Evolutionary conservation across 1,284 basidiomycete genomes (phyloP).

Genomic region (Pascua sp.): DNA sequence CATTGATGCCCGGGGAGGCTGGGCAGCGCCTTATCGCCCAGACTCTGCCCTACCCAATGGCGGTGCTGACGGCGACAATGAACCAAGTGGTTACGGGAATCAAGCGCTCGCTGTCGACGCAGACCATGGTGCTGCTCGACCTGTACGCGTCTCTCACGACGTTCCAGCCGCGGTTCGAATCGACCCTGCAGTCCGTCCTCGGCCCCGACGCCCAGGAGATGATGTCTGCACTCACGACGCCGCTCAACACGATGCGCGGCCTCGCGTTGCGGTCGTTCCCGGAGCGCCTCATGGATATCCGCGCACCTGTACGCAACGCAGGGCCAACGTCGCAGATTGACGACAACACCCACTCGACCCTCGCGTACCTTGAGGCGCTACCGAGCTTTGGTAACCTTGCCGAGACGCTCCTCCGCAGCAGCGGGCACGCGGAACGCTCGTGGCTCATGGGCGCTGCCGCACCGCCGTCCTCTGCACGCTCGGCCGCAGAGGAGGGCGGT

Average conservation of each 20-base stretch:
- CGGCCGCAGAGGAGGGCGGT: conserved; percentile 41
- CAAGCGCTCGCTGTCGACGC: conserved; percentile 36
- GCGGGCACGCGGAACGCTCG: conserved; percentile 43
- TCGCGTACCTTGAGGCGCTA: conserved; percentile 45
- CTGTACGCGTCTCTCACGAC: conserved; percentile 37
- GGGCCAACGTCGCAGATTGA: conserved; percentile 18
- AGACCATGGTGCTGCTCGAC: conserved; percentile 43
- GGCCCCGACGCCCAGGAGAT: conserved; percentile 21
- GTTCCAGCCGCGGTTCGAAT: conserved; percentile 32
- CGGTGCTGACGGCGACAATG: conserved; percentile 25
- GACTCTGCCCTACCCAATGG: conserved; percentile 25
- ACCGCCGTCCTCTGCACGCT: conserved; percentile 31
- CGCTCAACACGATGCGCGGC: conserved; percentile 29
- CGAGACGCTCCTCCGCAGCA: conserved; percentile 34
- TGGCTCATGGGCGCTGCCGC: conserved; percentile 51
- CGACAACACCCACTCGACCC: conserved; percentile 40
- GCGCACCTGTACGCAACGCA: conserved; percentile 18
- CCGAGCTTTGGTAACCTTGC: conserved; percentile 37
- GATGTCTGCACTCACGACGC: conserved; percentile 14
- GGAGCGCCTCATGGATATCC: conserved; percentile 46
- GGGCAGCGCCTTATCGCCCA: conserved; percentile 28
- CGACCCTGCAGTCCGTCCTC: conserved; percentile 20
- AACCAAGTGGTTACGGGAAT: conserved; percentile 33
- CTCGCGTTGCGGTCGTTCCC: conserved; percentile 46
- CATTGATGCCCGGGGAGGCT: conserved; percentile 36